Base-by-base conservation (phyloP, 2,329 filamentous ascomycete genomes). In the Fusarium marasasianum region DNA sequence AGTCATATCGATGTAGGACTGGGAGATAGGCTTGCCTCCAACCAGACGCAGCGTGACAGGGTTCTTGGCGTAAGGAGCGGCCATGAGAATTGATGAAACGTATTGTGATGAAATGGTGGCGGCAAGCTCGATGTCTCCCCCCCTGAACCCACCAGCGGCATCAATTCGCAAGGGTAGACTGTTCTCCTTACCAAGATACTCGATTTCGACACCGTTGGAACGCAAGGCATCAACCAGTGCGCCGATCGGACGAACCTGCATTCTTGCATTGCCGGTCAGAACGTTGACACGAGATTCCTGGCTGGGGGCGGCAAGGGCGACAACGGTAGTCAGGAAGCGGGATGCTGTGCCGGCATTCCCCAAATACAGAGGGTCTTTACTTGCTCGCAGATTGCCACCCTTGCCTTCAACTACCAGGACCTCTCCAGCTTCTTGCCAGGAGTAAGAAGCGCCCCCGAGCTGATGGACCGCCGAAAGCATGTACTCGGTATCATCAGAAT, bases 91-190 rank as follows among this genome's bases (percentile, higher is more conserved):
- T 4, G 96, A 98, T 0, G 96, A 98, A 43, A 99, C 96, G 80
- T 98, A 99, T 84, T 99, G 96, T n/a, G 96, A 98, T 14, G 96
- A 99, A 22, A 98, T 93, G 47, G 96, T 98, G 2, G 96, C 96
- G 17, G 95, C 94, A 64, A 99, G 88, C 81, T 97, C 93, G 77
- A 99, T 98, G 35, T 93, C 87, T 43, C 96, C 96, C 63, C 95
- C 96, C 53, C 91, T 90, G 75, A 98, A 92, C 8, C 95, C 96
- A 54, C 91, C 92, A 31, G 93, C 93, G 51, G 96, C 95, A 71
- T 92, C 89, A 57, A 99, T 92, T 66, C 91, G 90, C 18, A 99
- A 85, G 1, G 96, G 96, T 47, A 99, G 86, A 81, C 95, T 97
- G 73, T 93, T 91, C 73, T 94, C 89, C 74, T 92, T 92, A 79